Conservation (phyloP, 768 basidiomycete genomes). For the Pleurotus salmoneostramineus region DNA sequence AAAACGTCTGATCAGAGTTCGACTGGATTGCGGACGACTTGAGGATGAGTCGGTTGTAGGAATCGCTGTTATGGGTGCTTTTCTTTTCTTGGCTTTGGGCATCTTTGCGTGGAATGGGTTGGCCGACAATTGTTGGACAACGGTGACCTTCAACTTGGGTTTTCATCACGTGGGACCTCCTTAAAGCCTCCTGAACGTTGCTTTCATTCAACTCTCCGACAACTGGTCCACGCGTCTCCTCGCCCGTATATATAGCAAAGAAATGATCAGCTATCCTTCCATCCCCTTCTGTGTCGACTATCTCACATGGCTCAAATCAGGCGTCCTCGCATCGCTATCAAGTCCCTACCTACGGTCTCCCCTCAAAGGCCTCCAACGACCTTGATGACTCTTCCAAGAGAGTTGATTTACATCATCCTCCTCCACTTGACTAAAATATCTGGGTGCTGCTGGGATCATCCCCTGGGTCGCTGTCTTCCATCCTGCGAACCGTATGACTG, state of each 20-base stretch:
- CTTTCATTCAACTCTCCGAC: no score
- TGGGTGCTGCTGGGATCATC: no score
- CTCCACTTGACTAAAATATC: no score
- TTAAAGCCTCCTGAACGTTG: not conserved
- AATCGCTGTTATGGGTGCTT: constrained; percentile 36
- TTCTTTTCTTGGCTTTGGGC: constrained; percentile 41
- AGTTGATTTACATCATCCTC: no score
- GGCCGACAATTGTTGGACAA: not conserved
- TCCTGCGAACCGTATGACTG: not conserved
- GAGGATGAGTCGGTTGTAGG: constrained; percentile 27
- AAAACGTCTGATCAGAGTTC: constrained; percentile 73
- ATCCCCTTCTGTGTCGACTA: not conserved
- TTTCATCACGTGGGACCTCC: not conserved
- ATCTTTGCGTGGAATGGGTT: constrained; percentile 21
- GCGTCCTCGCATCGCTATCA: not conserved
- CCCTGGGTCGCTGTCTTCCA: no score
- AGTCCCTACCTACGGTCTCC: not conserved
- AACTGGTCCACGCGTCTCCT: no score
- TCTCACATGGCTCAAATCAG: not conserved
- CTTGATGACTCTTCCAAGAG: no score
- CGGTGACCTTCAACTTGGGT: not conserved
- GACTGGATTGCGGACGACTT: constrained; percentile 55
- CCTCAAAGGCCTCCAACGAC: no score
- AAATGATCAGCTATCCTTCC: no score
- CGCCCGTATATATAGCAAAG: no score